Evolutionary conservation across 805 yeast genomes (phyloP), one percentile per base, ranked within the genome.

Genomic region (Saccharomyces jurei): DNA sequence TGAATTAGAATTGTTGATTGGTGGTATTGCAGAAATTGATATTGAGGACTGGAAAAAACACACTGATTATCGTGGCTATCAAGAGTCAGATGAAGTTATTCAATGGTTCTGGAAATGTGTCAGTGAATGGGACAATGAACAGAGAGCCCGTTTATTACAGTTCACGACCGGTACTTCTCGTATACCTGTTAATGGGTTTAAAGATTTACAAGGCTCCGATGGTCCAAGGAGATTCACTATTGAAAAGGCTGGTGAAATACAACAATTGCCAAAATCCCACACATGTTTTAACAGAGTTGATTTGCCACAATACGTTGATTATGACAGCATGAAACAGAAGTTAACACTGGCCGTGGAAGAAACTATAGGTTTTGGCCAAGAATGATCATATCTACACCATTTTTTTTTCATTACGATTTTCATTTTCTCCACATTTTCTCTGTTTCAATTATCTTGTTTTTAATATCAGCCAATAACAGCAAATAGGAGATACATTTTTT

Each of bases 41-140:
- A 87, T 92, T 55, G 97, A 91, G 60, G 99, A 94, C 76, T 94
- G 99, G 99, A 94, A 90, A 75, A 91, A 89, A 70, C 97, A 94
- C 71, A 94, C 99, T 22, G 99, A 94, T 72, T 94, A 94, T 75
- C 83, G 99, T 75, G 99, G 99, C 4, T 94, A 92, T 73, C 92
- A 90, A 70, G 98, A 94, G 74, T 83, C 83, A 60, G 99, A 94
- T 73, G 96, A 90, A 74, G 97, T 90, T 51, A 84, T 94, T 62
- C 96, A 92, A 76, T 94, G 99, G 99, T 94, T 94, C 81, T 94
- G 99, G 99, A 84, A 83, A 72, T 87, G 95, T 74, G 84, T 94
- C 63, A 77, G 84, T 52, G 88, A 85, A 68, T 91, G 97, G 97
- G 98, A 94, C 70, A 81, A 90, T 54, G 99, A 94, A 71, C 97